phyloP scores from a whole-genome alignment of 2,329 filamentous ascomycete genomes.

The Phoma sp. region DNA sequence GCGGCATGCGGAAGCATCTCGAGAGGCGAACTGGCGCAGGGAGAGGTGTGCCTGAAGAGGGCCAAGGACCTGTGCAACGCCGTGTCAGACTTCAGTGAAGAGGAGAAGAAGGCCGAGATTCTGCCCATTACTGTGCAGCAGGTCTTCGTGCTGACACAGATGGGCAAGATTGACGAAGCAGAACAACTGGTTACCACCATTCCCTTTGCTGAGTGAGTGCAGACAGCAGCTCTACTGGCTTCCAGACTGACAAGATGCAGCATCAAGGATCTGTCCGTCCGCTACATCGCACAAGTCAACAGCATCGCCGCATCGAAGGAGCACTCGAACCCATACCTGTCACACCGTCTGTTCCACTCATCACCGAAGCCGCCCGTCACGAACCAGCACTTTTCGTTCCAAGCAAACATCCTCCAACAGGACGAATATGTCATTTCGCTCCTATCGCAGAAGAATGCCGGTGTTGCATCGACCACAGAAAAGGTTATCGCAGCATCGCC shows the following conservation, averaged over 20 bases:
- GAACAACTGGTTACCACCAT: slow-evolving; percentile 67
- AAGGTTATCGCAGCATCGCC: slow-evolving; percentile 57
- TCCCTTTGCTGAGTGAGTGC: slow-evolving; percentile 64
- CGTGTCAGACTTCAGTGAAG: slow-evolving; percentile 73
- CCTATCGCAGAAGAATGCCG: slow-evolving; percentile 70
- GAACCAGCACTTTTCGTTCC: slow-evolving; percentile 75
- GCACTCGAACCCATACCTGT: slow-evolving; percentile 69
- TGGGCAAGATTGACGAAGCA: slow-evolving; percentile 72
- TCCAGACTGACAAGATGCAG: slow-evolving; percentile 50
- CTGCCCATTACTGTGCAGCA: slow-evolving; percentile 79
- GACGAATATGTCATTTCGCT: slow-evolving; percentile 71
- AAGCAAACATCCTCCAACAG: slow-evolving; percentile 65
- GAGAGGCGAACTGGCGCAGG: slow-evolving; percentile 69
- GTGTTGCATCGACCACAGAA: slow-evolving; percentile 64
- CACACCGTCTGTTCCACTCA: slow-evolving; percentile 66
- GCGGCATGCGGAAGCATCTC: slow-evolving; percentile 76
- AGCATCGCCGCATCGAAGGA: slow-evolving; percentile 56
- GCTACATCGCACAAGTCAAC: slow-evolving; percentile 72
- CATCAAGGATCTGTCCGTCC: slow-evolving; percentile 71
- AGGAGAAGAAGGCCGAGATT: slow-evolving; percentile 76
- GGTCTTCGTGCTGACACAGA: slow-evolving; percentile 71
- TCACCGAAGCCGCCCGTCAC: slow-evolving; percentile 60
- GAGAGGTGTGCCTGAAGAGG: slow-evolving; percentile 70
- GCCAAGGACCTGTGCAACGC: slow-evolving; percentile 74
- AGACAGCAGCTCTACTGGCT: no score